Conservation (phyloP, 225 moss, liverwort and hornwort species). For the Anthoceros angustus region DNA sequence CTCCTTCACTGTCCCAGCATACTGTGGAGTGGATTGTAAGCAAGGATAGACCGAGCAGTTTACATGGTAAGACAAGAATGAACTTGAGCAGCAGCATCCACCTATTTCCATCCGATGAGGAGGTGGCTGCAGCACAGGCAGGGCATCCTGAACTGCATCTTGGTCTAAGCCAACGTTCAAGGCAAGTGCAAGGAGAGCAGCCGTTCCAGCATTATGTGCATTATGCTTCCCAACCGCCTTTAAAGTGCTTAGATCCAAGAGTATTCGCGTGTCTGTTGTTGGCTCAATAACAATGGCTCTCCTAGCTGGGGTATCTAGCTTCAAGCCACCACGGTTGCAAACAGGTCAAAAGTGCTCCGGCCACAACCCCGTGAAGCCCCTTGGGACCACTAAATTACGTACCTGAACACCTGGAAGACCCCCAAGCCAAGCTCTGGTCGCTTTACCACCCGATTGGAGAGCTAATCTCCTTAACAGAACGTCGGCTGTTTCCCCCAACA, state of each 20-base stretch:
- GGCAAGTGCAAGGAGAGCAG: slow-evolving; percentile 64
- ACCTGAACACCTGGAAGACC: slow-evolving; percentile 96
- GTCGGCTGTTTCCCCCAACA: slow-evolving; percentile 36
- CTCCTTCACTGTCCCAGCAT: slow-evolving; percentile 45
- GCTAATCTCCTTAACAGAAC: slow-evolving; percentile 51
- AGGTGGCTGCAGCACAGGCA: slow-evolving; percentile 52
- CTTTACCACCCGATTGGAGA: slow-evolving; percentile 48
- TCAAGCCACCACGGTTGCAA: slow-evolving; percentile 4
- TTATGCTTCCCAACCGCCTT: slow-evolving; percentile 71
- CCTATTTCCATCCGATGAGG: slow-evolving; percentile 98
- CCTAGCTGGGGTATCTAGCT: slow-evolving; percentile 86
- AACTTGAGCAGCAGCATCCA: slow-evolving; percentile 10
- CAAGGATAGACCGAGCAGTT: not conserved
- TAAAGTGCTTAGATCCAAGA: slow-evolving; percentile 52
- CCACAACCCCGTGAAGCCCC: not conserved
- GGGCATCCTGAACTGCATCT: slow-evolving; percentile 49
- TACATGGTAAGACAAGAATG: not conserved
- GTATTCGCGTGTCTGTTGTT: slow-evolving; percentile 56
- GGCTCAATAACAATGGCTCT: slow-evolving; percentile 78
- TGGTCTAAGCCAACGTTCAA: slow-evolving; percentile 59
- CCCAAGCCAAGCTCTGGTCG: slow-evolving; percentile 83
- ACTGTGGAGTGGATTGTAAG: slow-evolving; percentile 24
- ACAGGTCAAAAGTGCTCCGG: not conserved
- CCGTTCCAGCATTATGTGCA: slow-evolving; percentile 85
- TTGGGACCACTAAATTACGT: not conserved